Evolutionary conservation across 257 asterid genomes (phyloP), one percentile per base, ranked within the genome.

Genomic region (Catharanthus roseus): DNA sequence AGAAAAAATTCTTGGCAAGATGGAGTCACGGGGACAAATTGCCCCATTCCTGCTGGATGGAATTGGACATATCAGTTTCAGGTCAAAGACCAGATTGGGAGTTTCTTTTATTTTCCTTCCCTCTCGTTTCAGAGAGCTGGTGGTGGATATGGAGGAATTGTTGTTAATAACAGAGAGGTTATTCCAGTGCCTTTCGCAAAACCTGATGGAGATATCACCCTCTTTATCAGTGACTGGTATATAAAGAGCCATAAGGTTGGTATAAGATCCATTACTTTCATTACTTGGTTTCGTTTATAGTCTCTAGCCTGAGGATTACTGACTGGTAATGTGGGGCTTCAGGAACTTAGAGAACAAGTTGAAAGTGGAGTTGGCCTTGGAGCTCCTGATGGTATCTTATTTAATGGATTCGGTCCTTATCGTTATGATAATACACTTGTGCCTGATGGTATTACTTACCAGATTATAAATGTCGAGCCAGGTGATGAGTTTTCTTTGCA

Each of bases 51-150:
- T 24, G 83, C 91, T 34, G 93, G 98, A 64, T 90, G 96, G 97
- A 93, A 93, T 70, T 93, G 98, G 98, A 93, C 98, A 1, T 93
- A 93, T 81, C 87, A 88, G 77, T 92, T 92, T 87, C 97, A 92
- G 73, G 96, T 90, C 73, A 92, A 92, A 82, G 97, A 92, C 71
- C 98, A 93, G 85, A 90, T 93, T 71, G 98, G 98, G 58, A 93
- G 97, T 77, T 93, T 90, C 95, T 90, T 80, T 79, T 93, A 90
- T 78, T 93, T 93, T 78, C 95, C 92, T 79, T 85, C 98, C 56
- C 83, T 87, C 23, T 77, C 77, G 66, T 79, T 93, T 75, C 97
- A 90, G 70, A 83, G 88, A 79, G 89, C 97, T 55, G 82, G 89
- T 7, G 97, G 97, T 55, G 97, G 97, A 66, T 93, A 85, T 66